These are phyloP conservation scores for Rhodotorula sp. DNA, from an alignment of 1,284 basidiomycete species.

Conservation along the genomic window DNA sequence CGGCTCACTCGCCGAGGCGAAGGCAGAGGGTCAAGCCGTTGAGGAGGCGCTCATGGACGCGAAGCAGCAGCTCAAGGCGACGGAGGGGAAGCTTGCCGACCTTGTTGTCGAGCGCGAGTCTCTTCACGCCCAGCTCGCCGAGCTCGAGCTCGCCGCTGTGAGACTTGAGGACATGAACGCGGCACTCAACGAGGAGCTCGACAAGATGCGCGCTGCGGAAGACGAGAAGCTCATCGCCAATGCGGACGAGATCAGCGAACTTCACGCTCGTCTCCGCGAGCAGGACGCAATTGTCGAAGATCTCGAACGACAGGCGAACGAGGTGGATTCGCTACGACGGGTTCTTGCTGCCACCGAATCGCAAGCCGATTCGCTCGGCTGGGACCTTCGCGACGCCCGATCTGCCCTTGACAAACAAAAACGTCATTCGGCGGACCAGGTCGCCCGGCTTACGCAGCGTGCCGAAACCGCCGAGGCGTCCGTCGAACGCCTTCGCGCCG, in stretches of 20 bases:
- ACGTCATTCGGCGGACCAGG: neutral
- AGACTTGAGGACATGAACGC: neutral
- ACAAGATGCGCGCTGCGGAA: constrained; percentile 10
- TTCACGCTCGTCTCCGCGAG: constrained; percentile 12
- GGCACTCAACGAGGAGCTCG: constrained; percentile 14
- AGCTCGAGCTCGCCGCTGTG: constrained; percentile 6
- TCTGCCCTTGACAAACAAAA: neutral
- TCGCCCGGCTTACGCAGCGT: constrained; percentile 2
- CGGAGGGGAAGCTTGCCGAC: neutral
- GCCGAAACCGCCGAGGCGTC: constrained; percentile 15
- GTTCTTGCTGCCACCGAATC: constrained; percentile 17
- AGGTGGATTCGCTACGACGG: constrained; percentile 12
- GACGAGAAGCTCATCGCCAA: constrained; percentile 18
- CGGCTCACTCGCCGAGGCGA: neutral
- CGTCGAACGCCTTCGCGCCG: constrained; percentile 8
- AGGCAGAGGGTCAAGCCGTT: constrained; percentile 1
- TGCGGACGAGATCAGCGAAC: constrained; percentile 14
- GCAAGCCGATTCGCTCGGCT: constrained; percentile 16
- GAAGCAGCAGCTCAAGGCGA: neutral
- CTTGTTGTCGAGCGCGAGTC: neutral
- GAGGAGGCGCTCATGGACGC: constrained; percentile 14
- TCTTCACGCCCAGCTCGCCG: constrained; percentile 1
- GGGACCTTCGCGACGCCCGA: constrained; percentile 14
- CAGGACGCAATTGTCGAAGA: constrained; percentile 22
- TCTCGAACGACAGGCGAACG: constrained; percentile 5